A percentile compares a stretch with the other conserved stretches of the same genome.
Conservation (phyloP, 768 basidiomycete species). For the Sistotremastrum niveocremeum region DNA sequence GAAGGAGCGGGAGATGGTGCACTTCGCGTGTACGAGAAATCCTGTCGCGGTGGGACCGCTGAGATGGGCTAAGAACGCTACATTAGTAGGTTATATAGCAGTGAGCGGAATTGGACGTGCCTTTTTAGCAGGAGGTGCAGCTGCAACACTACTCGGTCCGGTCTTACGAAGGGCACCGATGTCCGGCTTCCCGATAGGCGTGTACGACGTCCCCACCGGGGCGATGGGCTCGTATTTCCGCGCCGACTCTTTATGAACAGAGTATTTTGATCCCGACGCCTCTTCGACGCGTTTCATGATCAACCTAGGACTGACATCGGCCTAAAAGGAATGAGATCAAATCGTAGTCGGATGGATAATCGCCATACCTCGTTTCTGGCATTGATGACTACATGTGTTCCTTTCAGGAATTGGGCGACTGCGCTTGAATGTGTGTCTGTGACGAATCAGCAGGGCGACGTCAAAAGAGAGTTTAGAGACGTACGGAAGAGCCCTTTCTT, state of each 20-base stretch:
- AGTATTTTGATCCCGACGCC: conserved; percentile 85
- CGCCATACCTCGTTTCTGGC: conserved; percentile 69
- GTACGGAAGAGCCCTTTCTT: conserved; percentile 81
- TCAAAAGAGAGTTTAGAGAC: conserved; percentile 2
- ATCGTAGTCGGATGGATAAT: not conserved
- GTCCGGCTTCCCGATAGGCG: conserved; percentile 61
- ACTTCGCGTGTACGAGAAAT: not conserved
- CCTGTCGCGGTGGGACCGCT: conserved; percentile 8
- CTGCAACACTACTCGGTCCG: conserved; percentile 8
- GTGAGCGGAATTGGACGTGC: too few relatives aligned
- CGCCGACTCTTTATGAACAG: conserved; percentile 63
- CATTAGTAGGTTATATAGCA: too few relatives aligned
- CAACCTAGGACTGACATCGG: conserved; percentile 63
- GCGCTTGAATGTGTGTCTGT: conserved; percentile 64
- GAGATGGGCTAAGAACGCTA: conserved; percentile 19
- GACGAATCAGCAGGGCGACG: not conserved
- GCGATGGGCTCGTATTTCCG: conserved; percentile 68
- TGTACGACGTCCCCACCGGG: conserved; percentile 67
- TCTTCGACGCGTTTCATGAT: conserved; percentile 84
- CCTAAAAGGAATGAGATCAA: conserved; percentile 25
- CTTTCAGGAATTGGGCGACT: conserved; percentile 67
- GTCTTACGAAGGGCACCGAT: conserved; percentile 23
- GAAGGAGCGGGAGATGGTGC: conserved; percentile 20
- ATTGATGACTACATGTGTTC: conserved; percentile 74
- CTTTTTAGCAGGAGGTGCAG: conserved; percentile 3